Evolutionary conservation across 108 stramenopile genomes (phyloP), one percentile per base, ranked within the genome.

Genomic region (Nitzschia putrida): DNA sequence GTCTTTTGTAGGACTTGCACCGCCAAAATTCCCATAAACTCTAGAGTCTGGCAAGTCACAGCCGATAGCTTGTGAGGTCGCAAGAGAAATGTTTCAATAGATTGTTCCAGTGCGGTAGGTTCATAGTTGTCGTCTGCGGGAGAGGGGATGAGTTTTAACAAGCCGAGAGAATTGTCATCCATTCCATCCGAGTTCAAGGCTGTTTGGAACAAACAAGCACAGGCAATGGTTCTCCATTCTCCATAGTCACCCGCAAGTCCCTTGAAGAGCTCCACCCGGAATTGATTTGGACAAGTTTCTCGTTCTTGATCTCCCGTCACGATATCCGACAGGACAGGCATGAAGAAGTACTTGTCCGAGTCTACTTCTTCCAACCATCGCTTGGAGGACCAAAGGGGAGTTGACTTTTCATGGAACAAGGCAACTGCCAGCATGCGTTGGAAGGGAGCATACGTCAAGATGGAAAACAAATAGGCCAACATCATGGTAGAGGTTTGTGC

Each of bases 361-460:
- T 64, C 49, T 11, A n/a, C 42, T 18, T 43, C 20, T 8, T 55
- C 49, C 37, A 26, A 45, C 55, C 50, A 61, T n/a, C 23, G 21
- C 41, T 39, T 49, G 8, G 66, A 60, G 10, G 64, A 34, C 72
- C 70, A 79, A n/a, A 81, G 65, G 2, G 53, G 71, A 18, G 83
- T 74, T 0, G 80, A 78, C 20, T 80, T 58, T 47, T 80, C 79
- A 71, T 88, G 87, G 2, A 88, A 69, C 18, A 83, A 39, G 23
- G 87, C 80, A 11, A 85, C 84, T 8, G 87, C 80, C 29, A 84
- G 40, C 87, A 88, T 88, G 14, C 81, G 71, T 14, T 82, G 66
- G 29, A 85, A 77, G 22, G 87, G 87, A 21, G 49, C 51, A 44
- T 85, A 88, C 9, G 71, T 66, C 18, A 85, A 24, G 12, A 56